Evolutionary conservation across 2,329 filamentous ascomycete genomes (phyloP).

Genomic region (Septoria linicola): DNA sequence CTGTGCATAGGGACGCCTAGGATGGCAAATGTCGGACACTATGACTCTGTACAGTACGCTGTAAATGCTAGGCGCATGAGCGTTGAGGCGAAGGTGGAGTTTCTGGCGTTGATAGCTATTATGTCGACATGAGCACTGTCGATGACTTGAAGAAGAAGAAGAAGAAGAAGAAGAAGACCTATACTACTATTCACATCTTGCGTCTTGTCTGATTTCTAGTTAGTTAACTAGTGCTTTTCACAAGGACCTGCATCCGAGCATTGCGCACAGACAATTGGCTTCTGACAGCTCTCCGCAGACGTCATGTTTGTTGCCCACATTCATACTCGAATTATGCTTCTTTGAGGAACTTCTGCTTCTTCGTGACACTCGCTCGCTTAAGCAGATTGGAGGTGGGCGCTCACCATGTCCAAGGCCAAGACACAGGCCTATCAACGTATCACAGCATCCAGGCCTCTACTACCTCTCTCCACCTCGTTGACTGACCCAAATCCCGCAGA

Average conservation of each 20-base stretch:
- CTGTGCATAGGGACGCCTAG: constrained; percentile 7
- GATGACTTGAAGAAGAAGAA: constrained; percentile 1
- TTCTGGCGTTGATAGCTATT: constrained; percentile 12
- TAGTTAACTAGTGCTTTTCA: no score
- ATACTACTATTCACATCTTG: background rate
- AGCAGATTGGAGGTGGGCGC: constrained; percentile 14
- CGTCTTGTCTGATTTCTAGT: no score
- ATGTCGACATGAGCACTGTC: constrained; percentile 7
- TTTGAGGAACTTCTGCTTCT: background rate
- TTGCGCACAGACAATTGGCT: background rate
- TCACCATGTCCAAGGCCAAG: constrained; percentile 39
- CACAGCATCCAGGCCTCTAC: background rate
- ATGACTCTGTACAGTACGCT: constrained; percentile 21
- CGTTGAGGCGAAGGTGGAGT: constrained; percentile 18
- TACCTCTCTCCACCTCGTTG: background rate
- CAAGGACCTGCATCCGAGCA: background rate
- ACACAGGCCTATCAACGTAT: constrained; percentile 35
- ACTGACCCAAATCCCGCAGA: constrained; percentile 15
- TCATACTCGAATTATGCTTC: constrained; percentile 5
- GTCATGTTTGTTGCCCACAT: constrained; percentile 6
- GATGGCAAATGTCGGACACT: constrained; percentile 2
- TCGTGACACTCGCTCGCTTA: background rate
- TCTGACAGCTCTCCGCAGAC: constrained; percentile 1
- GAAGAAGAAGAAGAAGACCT: background rate
- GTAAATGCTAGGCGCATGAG: constrained; percentile 16